phyloP scores from a whole-genome alignment of 768 basidiomycete genomes.

The Tremella yokohamensis region DNA sequence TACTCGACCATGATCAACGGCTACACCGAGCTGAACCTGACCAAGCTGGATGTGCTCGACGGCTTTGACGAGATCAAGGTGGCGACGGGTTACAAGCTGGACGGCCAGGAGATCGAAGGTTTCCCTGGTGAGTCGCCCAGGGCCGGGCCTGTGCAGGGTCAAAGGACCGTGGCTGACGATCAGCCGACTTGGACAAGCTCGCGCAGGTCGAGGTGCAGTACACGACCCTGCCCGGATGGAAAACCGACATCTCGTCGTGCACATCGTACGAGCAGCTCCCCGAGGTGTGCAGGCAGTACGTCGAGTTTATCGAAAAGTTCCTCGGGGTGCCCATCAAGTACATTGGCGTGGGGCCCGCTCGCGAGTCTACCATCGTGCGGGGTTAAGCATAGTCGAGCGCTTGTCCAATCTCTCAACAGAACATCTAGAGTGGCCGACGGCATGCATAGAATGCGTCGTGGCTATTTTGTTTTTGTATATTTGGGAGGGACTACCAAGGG shows the following conservation, averaged over 20 bases:
- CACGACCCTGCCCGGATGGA: constrained; percentile 87
- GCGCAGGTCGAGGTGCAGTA: constrained; percentile 78
- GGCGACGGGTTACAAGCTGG: constrained; percentile 70
- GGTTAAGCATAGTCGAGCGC: no score
- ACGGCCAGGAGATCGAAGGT: constrained; percentile 71
- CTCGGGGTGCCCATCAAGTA: constrained; percentile 73
- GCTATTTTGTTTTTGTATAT: no score
- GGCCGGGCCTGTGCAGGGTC: background rate
- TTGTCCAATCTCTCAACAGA: no score
- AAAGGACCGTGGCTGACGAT: constrained; percentile 8
- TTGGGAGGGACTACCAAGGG: no score
- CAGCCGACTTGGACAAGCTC: constrained; percentile 81
- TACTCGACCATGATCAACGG: constrained; percentile 93
- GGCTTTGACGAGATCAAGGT: constrained; percentile 80
- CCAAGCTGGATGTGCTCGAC: constrained; percentile 92
- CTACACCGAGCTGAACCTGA: constrained; percentile 87
- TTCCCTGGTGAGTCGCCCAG: constrained; percentile 70
- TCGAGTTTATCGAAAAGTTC: constrained; percentile 77
- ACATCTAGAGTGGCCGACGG: no score
- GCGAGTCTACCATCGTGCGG: constrained; percentile 55
- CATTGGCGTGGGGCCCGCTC: constrained; percentile 86
- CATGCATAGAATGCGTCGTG: no score
- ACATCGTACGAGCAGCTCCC: constrained; percentile 72
- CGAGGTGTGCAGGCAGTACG: constrained; percentile 75
- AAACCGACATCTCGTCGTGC: constrained; percentile 65